Percentiles rank a stretch among this genome's conserved stretches.
phyloP scores from a whole-genome alignment of 1,284 basidiomycete genomes.

The Thelephora terrestris region DNA sequence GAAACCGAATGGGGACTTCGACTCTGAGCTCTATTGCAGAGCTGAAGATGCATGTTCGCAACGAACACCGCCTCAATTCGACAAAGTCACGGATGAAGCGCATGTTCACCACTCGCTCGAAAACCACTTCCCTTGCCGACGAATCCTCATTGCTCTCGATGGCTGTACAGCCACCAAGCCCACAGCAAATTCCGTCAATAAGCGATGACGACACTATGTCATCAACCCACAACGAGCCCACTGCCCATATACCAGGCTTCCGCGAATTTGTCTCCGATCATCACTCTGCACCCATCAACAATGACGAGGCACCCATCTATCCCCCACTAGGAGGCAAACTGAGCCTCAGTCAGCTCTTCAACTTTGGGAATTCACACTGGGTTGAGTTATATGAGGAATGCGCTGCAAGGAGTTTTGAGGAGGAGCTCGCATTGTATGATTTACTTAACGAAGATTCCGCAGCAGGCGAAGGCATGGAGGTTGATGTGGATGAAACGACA shows the following conservation, averaged over 20 bases:
- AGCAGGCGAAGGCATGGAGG: not conserved
- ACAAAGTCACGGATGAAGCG: conserved; percentile 3
- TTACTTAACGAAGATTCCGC: conserved; percentile 8
- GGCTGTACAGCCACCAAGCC: no score
- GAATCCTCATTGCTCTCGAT: no score
- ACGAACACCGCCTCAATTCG: conserved; percentile 7
- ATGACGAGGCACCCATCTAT: not conserved
- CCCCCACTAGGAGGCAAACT: not conserved
- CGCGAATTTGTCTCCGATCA: not conserved
- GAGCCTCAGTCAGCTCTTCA: not conserved
- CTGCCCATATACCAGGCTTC: not conserved
- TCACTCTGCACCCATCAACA: not conserved
- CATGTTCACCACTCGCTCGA: not conserved
- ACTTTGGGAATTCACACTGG: conserved; percentile 3
- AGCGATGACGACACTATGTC: no score
- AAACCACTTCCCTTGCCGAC: no score
- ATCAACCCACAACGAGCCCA: no score
- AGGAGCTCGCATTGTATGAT: conserved; percentile 7
- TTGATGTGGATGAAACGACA: no score
- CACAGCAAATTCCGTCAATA: no score
- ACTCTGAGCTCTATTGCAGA: conserved; percentile 11
- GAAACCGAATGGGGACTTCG: conserved; percentile 8
- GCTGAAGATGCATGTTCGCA: conserved; percentile 12
- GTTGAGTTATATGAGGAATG: not conserved
- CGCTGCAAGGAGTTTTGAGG: not conserved